Evolutionary conservation across 208 protist genomes (phyloP).

Genomic region (Trypanosoma mega): DNA sequence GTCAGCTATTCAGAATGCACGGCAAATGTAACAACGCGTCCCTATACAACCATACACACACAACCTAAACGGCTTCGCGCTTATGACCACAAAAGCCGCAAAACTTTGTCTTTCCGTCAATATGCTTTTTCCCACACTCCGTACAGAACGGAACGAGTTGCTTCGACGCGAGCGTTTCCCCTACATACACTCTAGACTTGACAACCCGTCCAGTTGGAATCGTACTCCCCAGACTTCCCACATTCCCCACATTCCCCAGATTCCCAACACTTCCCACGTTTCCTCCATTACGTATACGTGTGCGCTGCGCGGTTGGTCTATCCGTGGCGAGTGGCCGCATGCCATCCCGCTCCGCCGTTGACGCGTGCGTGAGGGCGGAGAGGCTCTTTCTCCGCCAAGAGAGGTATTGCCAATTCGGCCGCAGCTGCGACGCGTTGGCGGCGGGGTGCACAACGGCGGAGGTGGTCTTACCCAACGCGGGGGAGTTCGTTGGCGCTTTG

Average conservation of each 20-base stretch:
- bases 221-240: no score
- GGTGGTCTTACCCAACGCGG: no score
- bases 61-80: no score
- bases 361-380: constrained; percentile 12
- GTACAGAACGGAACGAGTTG: constrained; percentile 41
- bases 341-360: constrained; percentile 4
- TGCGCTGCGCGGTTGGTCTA: not conserved
- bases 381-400: constrained; percentile 22
- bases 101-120: constrained; percentile 73
- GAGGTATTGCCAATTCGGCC: not conserved
- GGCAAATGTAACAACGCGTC: no score
- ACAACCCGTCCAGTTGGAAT: not conserved
- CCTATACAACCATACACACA: no score
- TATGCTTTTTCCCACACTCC: constrained; percentile 63
- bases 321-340: constrained; percentile 21
- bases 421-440: constrained; percentile 11
- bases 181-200: not conserved
- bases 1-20: no score
- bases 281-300: no score
- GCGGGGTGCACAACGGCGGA: not conserved
- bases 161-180: constrained; percentile 6
- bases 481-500: no score
- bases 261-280: no score
- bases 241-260: no score
- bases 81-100: constrained; percentile 83